Evolutionary conservation across 23 red algal genomes (phyloP), one percentile per base, ranked within the genome.

Genomic region (Agarophyton chilense): DNA sequence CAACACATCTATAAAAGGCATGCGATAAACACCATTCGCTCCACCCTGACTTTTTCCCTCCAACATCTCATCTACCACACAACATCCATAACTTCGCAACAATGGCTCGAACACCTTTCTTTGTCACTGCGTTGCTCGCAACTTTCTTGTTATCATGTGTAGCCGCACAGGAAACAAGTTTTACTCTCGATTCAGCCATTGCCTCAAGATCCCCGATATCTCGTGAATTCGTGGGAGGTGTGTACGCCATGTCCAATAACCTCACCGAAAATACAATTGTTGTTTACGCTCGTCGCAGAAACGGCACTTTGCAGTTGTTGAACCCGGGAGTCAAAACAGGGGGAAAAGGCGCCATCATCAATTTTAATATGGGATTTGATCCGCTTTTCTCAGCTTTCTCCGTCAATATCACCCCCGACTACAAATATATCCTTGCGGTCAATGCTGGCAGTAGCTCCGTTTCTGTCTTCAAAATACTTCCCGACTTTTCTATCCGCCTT

Each of bases 371-470:
- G 22, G 78, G 78, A 7, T 61, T 61, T 28, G 78, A 82, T 19
- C 78, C 78, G 22, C 78, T 82, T 17, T 61, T 82, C 78, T 82
- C 78, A 21, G 52, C 78, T 9, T 61, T 61, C 38, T 82, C 78
- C 57, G 78, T 82, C 13, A 38, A 62, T n/a, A 34, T 82, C 53
- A 60, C 55, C 12, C 10, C 68, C 14, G 55, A 82, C 55, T 4
- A 31, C 26, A 18, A 33, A 21, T 82, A 62, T 43, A 26, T 82
- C 0, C 57, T 82, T 6, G 78, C 52, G 5, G 78, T 82, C 78
- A 82, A 82, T 31, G 78, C 78, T n/a, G 78, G 78, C 25, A 82
- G 78, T 36, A 63, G 29, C 52, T 82, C 78, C 19, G 57, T 82
- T 10, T 82, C 78, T 21, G 78, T 82, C 19, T 62, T 82, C 52